Conservation (phyloP, 2,329 filamentous ascomycete genomes). For the Septoria linicola region DNA sequence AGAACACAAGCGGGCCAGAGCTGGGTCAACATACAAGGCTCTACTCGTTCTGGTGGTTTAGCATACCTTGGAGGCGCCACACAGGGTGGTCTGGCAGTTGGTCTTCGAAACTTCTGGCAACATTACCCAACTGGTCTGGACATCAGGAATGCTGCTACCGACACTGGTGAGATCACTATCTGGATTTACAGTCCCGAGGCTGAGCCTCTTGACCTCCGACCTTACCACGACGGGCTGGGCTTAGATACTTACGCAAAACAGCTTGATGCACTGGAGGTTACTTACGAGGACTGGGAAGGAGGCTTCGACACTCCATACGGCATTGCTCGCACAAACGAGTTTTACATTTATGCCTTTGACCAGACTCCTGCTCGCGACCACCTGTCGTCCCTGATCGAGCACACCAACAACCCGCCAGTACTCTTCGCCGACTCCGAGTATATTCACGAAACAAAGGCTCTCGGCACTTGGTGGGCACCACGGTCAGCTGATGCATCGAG, state of each 20-base stretch:
- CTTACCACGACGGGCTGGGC: constrained; percentile 59
- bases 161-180: constrained; percentile 55
- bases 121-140: constrained; percentile 60
- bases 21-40: constrained; percentile 60
- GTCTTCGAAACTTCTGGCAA: constrained; percentile 63
- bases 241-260: constrained; percentile 58
- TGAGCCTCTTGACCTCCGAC: constrained; percentile 56
- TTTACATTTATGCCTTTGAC: constrained; percentile 53
- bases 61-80: constrained; percentile 60
- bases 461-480: constrained; percentile 57
- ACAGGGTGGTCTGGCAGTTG: constrained; percentile 58
- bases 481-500: constrained; percentile 34
- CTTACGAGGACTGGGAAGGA: constrained; percentile 62
- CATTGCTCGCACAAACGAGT: constrained; percentile 58
- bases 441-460: constrained; percentile 53
- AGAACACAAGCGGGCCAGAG: constrained; percentile 57
- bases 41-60: constrained; percentile 56
- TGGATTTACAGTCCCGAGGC: constrained; percentile 62
- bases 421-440: constrained; percentile 51
- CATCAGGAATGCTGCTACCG: constrained; percentile 51
- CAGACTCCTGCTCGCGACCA: constrained; percentile 52
- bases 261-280: constrained; percentile 61
- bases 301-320: constrained; percentile 58
- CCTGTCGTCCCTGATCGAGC: constrained; percentile 46
- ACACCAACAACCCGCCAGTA: constrained; percentile 55